Conservation (phyloP, 805 yeast species). For the Kurtzmaniella fragi region DNA sequence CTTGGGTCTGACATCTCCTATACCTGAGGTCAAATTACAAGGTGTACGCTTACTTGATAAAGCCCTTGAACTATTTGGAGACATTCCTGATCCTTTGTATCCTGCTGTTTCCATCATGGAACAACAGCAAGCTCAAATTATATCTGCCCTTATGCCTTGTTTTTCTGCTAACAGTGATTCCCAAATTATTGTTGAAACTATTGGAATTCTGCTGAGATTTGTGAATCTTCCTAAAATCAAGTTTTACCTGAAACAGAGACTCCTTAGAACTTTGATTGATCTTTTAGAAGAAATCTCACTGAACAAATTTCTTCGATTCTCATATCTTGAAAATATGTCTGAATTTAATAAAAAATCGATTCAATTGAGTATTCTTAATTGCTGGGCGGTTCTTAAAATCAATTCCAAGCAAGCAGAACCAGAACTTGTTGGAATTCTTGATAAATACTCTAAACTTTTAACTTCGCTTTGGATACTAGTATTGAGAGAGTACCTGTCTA, state of each 20-base stretch:
- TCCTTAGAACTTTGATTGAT: conserved; percentile 59
- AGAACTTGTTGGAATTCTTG: conserved; percentile 46
- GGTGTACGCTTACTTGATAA: conserved; percentile 68
- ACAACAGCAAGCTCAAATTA: conserved; percentile 92
- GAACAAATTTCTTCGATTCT: conserved; percentile 43
- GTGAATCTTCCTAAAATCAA: conserved; percentile 44
- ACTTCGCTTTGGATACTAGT: conserved; percentile 77
- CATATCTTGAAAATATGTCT: conserved; percentile 46
- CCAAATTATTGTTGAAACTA: conserved; percentile 68
- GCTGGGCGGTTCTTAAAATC: conserved; percentile 65
- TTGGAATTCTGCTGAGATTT: conserved; percentile 72
- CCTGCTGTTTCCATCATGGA: conserved; percentile 69
- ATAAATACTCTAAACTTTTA: conserved; percentile 54
- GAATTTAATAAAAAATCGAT: conserved; percentile 46
- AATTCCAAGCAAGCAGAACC: conserved; percentile 24
- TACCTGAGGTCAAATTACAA: conserved; percentile 50
- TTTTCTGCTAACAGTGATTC: conserved; percentile 72
- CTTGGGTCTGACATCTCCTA: conserved; percentile 71
- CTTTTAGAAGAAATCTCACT: conserved; percentile 59
- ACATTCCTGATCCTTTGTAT: conserved; percentile 64
- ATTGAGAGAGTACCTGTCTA: conserved; percentile 66
- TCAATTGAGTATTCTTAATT: conserved; percentile 56
- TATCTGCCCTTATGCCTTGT: conserved; percentile 84
- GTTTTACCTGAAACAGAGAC: conserved; percentile 40
- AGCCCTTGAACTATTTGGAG: conserved; percentile 56